Base-by-base conservation (phyloP, 2,329 filamentous ascomycete species). In the Gaeumannomyces tritici region DNA sequence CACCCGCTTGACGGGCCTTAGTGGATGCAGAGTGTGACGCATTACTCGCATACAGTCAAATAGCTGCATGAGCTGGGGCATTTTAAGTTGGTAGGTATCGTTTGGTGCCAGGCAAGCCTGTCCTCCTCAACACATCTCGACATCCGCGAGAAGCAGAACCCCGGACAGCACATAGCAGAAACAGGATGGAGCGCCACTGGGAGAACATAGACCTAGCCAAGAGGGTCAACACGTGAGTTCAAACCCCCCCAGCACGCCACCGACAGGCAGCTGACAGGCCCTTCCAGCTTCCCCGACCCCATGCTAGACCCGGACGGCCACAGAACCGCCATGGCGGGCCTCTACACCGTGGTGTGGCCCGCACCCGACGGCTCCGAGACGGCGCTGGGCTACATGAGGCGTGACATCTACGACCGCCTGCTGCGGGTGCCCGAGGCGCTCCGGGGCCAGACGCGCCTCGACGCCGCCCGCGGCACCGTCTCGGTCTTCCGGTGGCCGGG, bases 261-360 rank as follows among this genome's bases (percentile, higher is more conserved):
- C 35, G 18, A 8, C 21, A 51, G 15, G 2, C 29, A 55, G n/a
- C 55, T 24, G 28, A 31, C 28, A 24, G n/a, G 60, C 69, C n/a
- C 5, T 2, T 7, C 2, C 55, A 93, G 90, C 70, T 96, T 96
- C 70, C 92, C 92, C 1, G 91, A 96, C 75, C 80, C 83, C 62
- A 80, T 88, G 62, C 80, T 79, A 62, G 78, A 87, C 66, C 81
- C 84, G 12, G 72, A 81, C 63, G 77, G 78, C 60, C 85, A 88
- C 73, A 75, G 80, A 57, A 73, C 77, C 56, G 75, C 83, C 65
- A 74, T 84, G 63, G 82, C 86, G 69, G 80, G 78, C 29, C 81
- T 96, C 65, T 90, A 87, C 71, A 86, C 90, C 21, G 76, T 89
- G 15, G 75, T 86, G 12, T 87, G 84, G 77, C 76, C 85, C 64